Percentiles rank a stretch among this genome's conserved stretches.
Evolutionary conservation across 1,139 yeast species (phyloP).

Genomic region (Pichia sp.): DNA sequence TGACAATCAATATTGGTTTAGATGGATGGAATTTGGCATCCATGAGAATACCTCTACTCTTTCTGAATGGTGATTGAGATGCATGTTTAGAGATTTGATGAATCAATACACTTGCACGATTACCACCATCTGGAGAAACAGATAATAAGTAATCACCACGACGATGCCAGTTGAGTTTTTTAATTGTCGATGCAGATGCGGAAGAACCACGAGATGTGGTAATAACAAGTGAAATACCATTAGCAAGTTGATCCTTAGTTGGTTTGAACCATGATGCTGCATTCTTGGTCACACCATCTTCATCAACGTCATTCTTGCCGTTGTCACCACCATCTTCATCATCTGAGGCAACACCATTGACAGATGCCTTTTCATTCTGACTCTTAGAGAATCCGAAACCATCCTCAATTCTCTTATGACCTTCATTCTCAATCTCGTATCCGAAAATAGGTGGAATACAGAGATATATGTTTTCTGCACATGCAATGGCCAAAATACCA

Average conservation of each 20-base stretch:
- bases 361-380: conserved; percentile 46
- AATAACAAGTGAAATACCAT: conserved; percentile 73
- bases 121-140: conserved; percentile 84
- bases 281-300: conserved; percentile 36
- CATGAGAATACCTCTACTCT: conserved; percentile 89
- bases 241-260: conserved; percentile 47
- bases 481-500: conserved; percentile 77
- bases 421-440: conserved; percentile 75
- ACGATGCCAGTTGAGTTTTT: conserved; percentile 91
- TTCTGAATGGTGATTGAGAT: conserved; percentile 95
- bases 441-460: conserved; percentile 90
- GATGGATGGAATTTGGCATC: conserved; percentile 97
- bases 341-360: conserved; percentile 36
- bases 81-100: conserved; percentile 93
- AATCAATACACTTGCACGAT: conserved; percentile 73
- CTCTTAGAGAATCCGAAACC: conserved; percentile 91
- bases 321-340: conserved; percentile 31
- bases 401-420: conserved; percentile 71
- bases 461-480: conserved; percentile 73
- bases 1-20: conserved; percentile 89
- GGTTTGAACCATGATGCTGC: conserved; percentile 87
- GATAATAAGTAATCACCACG: conserved; percentile 96
- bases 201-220: conserved; percentile 49
- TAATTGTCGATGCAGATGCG: conserved; percentile 60
- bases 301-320: conserved; percentile 21